Conservation (phyloP, 306 rosid species). For the Echinosophora koreensis region DNA sequence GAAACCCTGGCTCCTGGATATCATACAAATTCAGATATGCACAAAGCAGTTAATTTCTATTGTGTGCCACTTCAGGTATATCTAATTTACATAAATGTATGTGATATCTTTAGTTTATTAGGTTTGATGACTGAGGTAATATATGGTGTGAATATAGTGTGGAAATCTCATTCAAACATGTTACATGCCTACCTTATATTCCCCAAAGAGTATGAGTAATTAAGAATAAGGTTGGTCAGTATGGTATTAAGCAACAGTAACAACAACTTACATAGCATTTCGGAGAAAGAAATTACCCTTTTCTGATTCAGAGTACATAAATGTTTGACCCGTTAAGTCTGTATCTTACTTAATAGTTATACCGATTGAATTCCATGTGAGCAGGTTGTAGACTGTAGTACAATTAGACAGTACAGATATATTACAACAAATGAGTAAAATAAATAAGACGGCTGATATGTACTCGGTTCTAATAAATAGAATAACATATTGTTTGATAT, state of each 20-base stretch:
- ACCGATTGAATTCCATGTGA: background rate
- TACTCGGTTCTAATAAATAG: too few species aligned
- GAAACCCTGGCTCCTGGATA: constrained; percentile 69
- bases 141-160: constrained; percentile 13
- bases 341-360: background rate
- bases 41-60: constrained; percentile 78
- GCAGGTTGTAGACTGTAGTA: too few species aligned
- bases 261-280: background rate
- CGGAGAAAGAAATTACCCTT: background rate
- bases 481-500: too few species aligned
- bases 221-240: constrained; percentile 21
- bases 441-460: too few species aligned
- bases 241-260: background rate
- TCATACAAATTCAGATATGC: constrained; percentile 59
- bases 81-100: constrained; percentile 27
- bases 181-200: constrained; percentile 17
- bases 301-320: constrained; percentile 1
- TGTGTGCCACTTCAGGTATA: constrained; percentile 95
- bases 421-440: too few species aligned
- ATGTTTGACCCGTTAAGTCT: background rate
- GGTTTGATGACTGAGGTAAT: constrained; percentile 10
- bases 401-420: too few species aligned
- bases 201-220: background rate
- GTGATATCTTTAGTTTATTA: constrained; percentile 28
- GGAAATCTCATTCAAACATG: constrained; percentile 24